Conservation (phyloP, 2,329 filamentous ascomycete genomes). For the Trichoderma sp. region DNA sequence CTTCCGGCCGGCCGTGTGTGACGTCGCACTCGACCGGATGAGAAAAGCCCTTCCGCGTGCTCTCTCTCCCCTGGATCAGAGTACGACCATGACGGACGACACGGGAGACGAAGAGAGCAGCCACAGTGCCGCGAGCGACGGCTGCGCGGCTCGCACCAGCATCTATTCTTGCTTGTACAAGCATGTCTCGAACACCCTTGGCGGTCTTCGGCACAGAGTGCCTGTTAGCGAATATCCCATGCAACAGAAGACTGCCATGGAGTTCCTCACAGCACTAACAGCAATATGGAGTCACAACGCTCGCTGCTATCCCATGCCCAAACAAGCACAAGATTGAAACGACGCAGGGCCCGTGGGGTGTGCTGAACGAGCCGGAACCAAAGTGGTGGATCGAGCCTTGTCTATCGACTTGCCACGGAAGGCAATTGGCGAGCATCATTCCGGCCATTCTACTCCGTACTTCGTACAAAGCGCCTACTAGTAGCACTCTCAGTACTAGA, state of each 20-base stretch:
- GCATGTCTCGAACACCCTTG: background rate
- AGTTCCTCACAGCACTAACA: background rate
- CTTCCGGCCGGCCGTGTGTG: background rate
- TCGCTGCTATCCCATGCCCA: background rate
- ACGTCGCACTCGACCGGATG: background rate
- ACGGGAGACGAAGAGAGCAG: background rate
- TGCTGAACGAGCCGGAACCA: slow-evolving; percentile 1
- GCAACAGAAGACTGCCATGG: background rate
- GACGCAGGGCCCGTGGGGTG: slow-evolving; percentile 14
- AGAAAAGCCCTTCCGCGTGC: background rate
- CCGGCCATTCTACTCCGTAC: background rate
- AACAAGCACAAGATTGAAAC: background rate
- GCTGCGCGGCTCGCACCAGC: background rate
- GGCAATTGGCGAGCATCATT: background rate
- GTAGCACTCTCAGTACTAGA: background rate
- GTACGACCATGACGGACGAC: background rate
- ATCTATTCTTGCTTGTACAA: background rate
- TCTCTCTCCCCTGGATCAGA: background rate
- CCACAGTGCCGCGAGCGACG: background rate
- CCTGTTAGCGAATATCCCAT: background rate
- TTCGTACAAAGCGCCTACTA: background rate
- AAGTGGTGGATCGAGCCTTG: slow-evolving; percentile 11
- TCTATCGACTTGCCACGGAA: background rate
- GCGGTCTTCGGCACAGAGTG: background rate
- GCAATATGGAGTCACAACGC: background rate